These are phyloP conservation scores for Saccharomycopsis schoenii DNA, from an alignment of 805 yeast species.

Conservation along the genomic window DNA sequence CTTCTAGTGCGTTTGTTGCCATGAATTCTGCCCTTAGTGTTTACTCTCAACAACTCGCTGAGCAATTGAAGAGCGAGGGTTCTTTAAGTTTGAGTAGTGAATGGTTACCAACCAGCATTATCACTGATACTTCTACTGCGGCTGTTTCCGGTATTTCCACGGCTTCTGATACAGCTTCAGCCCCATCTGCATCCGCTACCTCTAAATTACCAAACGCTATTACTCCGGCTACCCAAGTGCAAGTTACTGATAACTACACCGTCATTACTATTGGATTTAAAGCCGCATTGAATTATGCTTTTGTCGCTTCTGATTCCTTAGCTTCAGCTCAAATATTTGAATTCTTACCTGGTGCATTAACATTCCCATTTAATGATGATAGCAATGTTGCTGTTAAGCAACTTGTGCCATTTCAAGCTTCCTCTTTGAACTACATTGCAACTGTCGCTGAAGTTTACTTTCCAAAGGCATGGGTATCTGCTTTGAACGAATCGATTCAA, in stretches of 20 bases:
- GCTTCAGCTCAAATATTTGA: constrained; percentile 79
- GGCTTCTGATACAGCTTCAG: constrained; percentile 20
- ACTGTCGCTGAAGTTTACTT: constrained; percentile 85
- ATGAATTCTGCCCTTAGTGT: not conserved
- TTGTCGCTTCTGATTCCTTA: constrained; percentile 61
- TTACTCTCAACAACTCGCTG: not conserved
- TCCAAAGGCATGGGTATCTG: constrained; percentile 42
- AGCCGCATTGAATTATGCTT: constrained; percentile 70
- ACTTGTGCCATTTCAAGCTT: constrained; percentile 64
- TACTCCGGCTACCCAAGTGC: constrained; percentile 13
- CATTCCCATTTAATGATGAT: constrained; percentile 41
- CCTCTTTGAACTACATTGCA: constrained; percentile 50
- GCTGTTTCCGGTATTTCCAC: not conserved
- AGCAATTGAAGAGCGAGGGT: not conserved
- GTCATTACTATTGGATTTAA: constrained; percentile 72
- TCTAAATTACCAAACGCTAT: constrained; percentile 16
- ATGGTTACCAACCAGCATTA: constrained; percentile 38
- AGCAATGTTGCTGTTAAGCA: constrained; percentile 37
- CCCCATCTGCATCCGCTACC: constrained; percentile 10
- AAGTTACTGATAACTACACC: constrained; percentile 31
- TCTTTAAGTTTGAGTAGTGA: constrained; percentile 1
- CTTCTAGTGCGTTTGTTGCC: constrained; percentile 2
- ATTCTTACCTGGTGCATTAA: constrained; percentile 70
- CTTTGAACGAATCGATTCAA: constrained; percentile 41
- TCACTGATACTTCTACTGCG: constrained; percentile 16